A percentile compares a stretch with the other conserved stretches of the same genome.
These are phyloP conservation scores for Parascedosporium putredinis DNA, from an alignment of 2,329 filamentous ascomycete genomes.

Conservation along the genomic window DNA sequence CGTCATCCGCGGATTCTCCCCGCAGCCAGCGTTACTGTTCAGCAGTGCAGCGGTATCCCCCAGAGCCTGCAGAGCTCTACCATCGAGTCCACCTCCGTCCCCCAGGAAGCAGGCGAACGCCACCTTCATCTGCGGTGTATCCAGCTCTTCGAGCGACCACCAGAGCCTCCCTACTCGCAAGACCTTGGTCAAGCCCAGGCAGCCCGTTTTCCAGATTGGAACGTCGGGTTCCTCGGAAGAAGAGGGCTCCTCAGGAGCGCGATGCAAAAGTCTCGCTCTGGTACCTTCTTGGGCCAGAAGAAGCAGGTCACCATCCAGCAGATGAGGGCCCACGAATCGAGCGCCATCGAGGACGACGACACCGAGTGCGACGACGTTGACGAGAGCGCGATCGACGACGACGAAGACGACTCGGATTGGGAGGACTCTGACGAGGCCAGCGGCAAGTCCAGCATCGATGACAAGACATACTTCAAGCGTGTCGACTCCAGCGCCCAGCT, in stretches of 20 bases:
- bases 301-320: constrained; percentile 59
- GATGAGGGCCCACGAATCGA: constrained; percentile 29
- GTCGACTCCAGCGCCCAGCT: constrained; percentile 83
- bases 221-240: constrained; percentile 60
- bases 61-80: constrained; percentile 20
- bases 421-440: constrained; percentile 68
- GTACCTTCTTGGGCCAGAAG: constrained; percentile 41
- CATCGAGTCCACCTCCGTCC: constrained; percentile 49
- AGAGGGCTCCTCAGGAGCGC: constrained; percentile 57
- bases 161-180: constrained; percentile 31
- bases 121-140: constrained; percentile 66
- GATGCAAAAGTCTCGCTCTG: constrained; percentile 35
- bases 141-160: constrained; percentile 61
- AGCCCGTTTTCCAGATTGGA: constrained; percentile 38
- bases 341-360: constrained; percentile 39
- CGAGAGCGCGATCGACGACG: constrained; percentile 72
- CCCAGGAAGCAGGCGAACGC: constrained; percentile 45
- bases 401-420: constrained; percentile 52
- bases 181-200: constrained; percentile 10
- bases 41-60: constrained; percentile 3
- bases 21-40: constrained; percentile 24
- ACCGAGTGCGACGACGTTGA: constrained; percentile 61
- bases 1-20: constrained; percentile 83
- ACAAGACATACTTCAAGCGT: constrained; percentile 73
- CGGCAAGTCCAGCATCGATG: constrained; percentile 71